Conservation (phyloP, 2,329 filamentous ascomycete genomes). For the Helotiales sp. region DNA sequence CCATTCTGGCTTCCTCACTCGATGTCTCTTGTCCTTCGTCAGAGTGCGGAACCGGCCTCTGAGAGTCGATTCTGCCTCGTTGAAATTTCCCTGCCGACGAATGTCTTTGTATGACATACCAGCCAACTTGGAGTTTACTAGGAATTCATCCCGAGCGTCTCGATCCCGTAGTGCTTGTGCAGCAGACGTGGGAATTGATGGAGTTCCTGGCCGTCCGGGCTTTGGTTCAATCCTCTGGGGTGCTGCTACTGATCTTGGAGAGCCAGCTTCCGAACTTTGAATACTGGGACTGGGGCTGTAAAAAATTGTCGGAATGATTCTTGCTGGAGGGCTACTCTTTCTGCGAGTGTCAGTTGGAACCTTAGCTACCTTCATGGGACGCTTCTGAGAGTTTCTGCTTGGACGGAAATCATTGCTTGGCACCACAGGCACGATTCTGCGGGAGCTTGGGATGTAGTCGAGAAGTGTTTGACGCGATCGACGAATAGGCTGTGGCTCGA, state of each 20-base stretch:
- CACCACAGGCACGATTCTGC: constrained; percentile 19
- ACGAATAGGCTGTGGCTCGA: constrained; percentile 21
- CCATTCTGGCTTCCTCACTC: constrained; percentile 72
- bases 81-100: constrained; percentile 56
- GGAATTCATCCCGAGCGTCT: constrained; percentile 51
- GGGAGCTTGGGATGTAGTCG: constrained; percentile 17
- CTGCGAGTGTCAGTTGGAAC: constrained; percentile 6
- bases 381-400: constrained; percentile 19
- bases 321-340: constrained; percentile 10
- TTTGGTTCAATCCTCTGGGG: constrained; percentile 32
- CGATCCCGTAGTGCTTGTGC: constrained; percentile 33
- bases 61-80: constrained; percentile 73
- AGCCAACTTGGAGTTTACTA: constrained; percentile 58
- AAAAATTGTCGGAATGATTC: background rate
- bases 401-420: constrained; percentile 25
- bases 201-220: constrained; percentile 6
- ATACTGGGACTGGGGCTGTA: background rate
- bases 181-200: constrained; percentile 5
- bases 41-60: constrained; percentile 69
- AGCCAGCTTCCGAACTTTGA: background rate
- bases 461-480: constrained; percentile 34
- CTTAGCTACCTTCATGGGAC: constrained; percentile 14
- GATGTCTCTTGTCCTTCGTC: constrained; percentile 64
- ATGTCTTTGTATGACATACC: constrained; percentile 72
- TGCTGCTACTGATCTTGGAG: background rate